Evolutionary conservation across 1,284 basidiomycete genomes (phyloP), one percentile per base, ranked within the genome.

Genomic region (Ganoderma leucocontextum): DNA sequence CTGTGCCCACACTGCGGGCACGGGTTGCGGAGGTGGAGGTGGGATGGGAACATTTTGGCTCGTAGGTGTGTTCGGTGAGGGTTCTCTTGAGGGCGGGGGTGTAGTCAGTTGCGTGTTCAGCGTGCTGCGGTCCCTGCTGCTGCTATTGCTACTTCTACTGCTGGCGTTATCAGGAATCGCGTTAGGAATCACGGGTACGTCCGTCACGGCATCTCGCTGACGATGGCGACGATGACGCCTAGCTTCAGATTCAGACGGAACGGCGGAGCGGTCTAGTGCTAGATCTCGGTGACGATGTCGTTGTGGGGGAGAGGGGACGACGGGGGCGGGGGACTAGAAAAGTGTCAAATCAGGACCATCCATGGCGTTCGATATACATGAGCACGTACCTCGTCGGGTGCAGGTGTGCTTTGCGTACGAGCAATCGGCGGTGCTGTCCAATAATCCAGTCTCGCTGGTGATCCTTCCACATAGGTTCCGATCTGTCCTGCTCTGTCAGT

Each of bases 111-210:
- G 58, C 38, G n/a, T 60, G 38, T 60, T 39, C 15, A 22, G 4
- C 19, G 36, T 58, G 52, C 52, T 55, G 52, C 29, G 52, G 29
- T 55, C 52, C 29, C 29, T 35, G 29, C 17, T 17, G 52, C 33
- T 33, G 52, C 52, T 10, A 49, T 49, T 25, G 47, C 22, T 49
- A 25, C 22, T 49, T 12, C 22, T 25, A 49, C 22, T 55, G 29
- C 52, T 55, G 12, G 52, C 13, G 39, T 22, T 38, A 41, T 42
- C 42, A 25, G 57, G 63, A 33, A 44, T 29, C 44, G 41, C 22
- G 58, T 47, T 35, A 19, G 63, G 64, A 36, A 66, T 57, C n/a
- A 66, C 64, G 35, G 63, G 63, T n/a, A 47, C 63, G 47, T 64
- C 33, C 9, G 55, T 59, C 19, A 64, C 63, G 10, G 33, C 2